Conservation (phyloP, 495 filamentous ascomycete genomes). For the Daldinia childiae region DNA sequence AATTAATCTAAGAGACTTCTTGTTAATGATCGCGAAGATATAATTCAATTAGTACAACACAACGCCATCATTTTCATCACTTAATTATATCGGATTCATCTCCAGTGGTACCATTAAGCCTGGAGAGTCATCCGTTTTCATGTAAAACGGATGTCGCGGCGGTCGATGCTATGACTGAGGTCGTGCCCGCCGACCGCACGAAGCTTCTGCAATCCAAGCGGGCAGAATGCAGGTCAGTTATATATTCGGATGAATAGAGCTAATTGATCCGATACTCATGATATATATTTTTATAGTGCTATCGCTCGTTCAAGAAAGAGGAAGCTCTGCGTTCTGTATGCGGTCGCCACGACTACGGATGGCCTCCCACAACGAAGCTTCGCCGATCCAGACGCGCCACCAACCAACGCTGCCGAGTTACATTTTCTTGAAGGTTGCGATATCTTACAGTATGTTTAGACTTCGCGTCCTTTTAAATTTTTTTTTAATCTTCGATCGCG, state of each 20-base stretch:
- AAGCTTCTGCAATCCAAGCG: conserved; percentile 64
- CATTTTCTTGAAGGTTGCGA: conserved; percentile 79
- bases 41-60: conserved; percentile 57
- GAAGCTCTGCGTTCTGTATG: conserved; percentile 83
- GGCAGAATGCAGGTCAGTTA: conserved; percentile 59
- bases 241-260: conserved; percentile 51
- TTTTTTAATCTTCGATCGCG: conserved; percentile 28
- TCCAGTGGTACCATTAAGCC: conserved; percentile 45
- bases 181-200: conserved; percentile 63
- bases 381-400: conserved; percentile 56
- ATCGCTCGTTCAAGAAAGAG: conserved; percentile 81
- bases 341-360: conserved; percentile 62
- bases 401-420: conserved; percentile 63
- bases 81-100: conserved; percentile 49
- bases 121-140: conserved; percentile 59
- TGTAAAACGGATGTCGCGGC: conserved; percentile 67
- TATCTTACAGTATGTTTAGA: conserved; percentile 73
- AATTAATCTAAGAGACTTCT: conserved; percentile 32
- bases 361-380: conserved; percentile 55
- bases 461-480: conserved; percentile 21
- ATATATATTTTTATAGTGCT: conserved; percentile 64
- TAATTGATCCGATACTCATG: conserved; percentile 56
- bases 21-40: conserved; percentile 24
- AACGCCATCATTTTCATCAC: conserved; percentile 65
- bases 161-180: conserved; percentile 67